Evolutionary conservation across 2,329 filamentous ascomycete species (phyloP).

Genomic region (Fusarium clavum): DNA sequence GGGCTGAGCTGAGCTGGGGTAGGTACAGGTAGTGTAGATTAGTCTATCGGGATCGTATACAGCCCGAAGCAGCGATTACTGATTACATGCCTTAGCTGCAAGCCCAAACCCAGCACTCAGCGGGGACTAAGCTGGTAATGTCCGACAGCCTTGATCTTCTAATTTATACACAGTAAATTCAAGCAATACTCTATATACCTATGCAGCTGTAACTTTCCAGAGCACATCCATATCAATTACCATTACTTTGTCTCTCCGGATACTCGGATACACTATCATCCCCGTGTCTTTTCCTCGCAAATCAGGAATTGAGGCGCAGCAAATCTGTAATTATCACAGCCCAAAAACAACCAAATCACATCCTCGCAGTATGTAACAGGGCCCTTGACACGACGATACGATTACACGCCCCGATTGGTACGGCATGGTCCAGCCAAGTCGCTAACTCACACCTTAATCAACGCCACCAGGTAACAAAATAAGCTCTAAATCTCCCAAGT

Average conservation of each 20-base stretch:
- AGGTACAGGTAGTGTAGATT: not conserved
- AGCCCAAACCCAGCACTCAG: constrained; percentile 1
- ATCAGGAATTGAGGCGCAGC: constrained; percentile 33
- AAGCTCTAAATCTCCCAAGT: constrained; percentile 14
- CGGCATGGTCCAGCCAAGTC: constrained; percentile 7
- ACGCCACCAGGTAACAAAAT: constrained; percentile 19
- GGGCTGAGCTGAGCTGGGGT: constrained; percentile 18
- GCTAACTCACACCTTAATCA: constrained; percentile 32
- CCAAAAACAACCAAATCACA: constrained; percentile 6
- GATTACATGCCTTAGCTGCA: not conserved
- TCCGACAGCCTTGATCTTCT: constrained; percentile 1
- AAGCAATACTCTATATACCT: too few species aligned
- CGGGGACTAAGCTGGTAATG: constrained; percentile 12
- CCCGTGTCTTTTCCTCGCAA: constrained; percentile 1
- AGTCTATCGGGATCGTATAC: constrained; percentile 22
- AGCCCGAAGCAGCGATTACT: constrained; percentile 25
- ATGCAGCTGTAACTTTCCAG: too few species aligned
- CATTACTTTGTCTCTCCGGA: not conserved
- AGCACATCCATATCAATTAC: not conserved
- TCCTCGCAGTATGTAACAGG: constrained; percentile 7
- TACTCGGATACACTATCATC: not conserved
- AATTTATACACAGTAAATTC: not conserved
- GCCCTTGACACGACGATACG: constrained; percentile 7
- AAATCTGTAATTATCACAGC: constrained; percentile 8
- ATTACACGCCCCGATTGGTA: constrained; percentile 23